Percentiles rank a stretch among this genome's conserved stretches.
These are phyloP conservation scores for Colletotrichum endophyticum DNA, from an alignment of 2,329 filamentous ascomycete genomes.

Conservation along the genomic window DNA sequence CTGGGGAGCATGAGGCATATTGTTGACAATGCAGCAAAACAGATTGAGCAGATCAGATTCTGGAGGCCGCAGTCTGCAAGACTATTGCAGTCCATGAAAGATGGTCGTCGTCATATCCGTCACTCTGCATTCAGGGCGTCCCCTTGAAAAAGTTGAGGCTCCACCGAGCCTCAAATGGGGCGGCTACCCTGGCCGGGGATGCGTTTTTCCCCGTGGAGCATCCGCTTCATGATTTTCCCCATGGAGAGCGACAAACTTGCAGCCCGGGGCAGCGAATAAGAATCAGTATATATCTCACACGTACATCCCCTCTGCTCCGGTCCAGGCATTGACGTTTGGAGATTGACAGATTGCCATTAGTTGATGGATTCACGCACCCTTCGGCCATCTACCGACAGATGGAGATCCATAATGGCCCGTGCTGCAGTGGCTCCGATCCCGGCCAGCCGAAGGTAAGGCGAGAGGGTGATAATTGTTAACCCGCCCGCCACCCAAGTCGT, in stretches of 20 bases:
- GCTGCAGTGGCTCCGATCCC: not conserved
- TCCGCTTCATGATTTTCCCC: not conserved
- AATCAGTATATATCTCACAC: not conserved
- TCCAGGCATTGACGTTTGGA: not conserved
- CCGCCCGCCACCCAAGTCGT: not conserved
- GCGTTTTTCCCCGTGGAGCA: slow-evolving; percentile 7
- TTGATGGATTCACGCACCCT: not conserved
- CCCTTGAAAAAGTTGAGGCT: not conserved
- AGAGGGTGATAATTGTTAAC: not conserved
- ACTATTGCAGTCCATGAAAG: not conserved
- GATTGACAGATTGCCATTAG: not conserved
- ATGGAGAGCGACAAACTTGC: not conserved
- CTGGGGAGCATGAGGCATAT: not conserved
- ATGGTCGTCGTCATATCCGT: not conserved
- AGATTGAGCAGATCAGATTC: not conserved
- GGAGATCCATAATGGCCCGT: not conserved
- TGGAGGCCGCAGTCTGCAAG: not conserved
- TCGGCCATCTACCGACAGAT: not conserved
- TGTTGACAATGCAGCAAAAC: not conserved
- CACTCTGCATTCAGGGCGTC: not conserved
- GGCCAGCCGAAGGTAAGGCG: not conserved
- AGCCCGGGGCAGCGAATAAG: not conserved
- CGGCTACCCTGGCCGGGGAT: not conserved
- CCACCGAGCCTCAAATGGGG: not conserved
- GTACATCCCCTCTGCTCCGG: not conserved